Evolutionary conservation across 2,329 filamentous ascomycete species (phyloP).

Genomic region (Colletotrichum spaethianum): DNA sequence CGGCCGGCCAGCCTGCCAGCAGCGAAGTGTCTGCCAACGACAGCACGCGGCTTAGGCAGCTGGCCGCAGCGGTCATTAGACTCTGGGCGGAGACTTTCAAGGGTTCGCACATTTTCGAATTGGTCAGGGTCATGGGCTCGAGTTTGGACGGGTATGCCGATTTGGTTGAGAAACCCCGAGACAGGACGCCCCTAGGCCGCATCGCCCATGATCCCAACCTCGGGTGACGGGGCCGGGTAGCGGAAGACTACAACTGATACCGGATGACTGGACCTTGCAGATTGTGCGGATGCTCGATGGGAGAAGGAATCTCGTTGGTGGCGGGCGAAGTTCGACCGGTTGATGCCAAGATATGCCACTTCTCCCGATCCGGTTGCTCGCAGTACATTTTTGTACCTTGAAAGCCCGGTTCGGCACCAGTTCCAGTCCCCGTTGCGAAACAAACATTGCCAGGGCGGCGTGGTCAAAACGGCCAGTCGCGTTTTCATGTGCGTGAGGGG

Average conservation of each 20-base stretch:
- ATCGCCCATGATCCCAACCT: conserved; percentile 45
- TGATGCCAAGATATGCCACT: conserved; percentile 21
- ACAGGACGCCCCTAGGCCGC: conserved; percentile 60
- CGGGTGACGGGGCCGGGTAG: conserved; percentile 16
- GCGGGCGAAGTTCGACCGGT: not conserved
- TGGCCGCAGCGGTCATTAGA: conserved; percentile 70
- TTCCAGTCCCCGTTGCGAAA: not conserved
- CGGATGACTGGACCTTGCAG: not conserved
- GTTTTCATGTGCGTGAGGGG: not conserved
- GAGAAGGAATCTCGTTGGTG: not conserved
- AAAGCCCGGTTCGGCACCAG: not conserved
- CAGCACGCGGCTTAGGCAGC: conserved; percentile 65
- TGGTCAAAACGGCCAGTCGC: not conserved
- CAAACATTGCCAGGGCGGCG: not conserved
- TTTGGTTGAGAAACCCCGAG: conserved; percentile 68
- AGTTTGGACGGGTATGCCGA: conserved; percentile 72
- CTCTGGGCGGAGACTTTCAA: conserved; percentile 76
- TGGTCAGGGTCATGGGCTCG: conserved; percentile 70
- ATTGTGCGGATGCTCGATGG: not conserved
- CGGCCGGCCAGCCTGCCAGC: conserved; percentile 53
- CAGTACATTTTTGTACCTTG: conserved; percentile 12
- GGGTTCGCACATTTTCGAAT: conserved; percentile 72
- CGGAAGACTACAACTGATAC: not conserved
- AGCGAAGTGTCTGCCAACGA: conserved; percentile 63
- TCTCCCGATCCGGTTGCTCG: conserved; percentile 9